phyloP scores from a whole-genome alignment of 768 basidiomycete genomes.

The Leccinum obscurum region DNA sequence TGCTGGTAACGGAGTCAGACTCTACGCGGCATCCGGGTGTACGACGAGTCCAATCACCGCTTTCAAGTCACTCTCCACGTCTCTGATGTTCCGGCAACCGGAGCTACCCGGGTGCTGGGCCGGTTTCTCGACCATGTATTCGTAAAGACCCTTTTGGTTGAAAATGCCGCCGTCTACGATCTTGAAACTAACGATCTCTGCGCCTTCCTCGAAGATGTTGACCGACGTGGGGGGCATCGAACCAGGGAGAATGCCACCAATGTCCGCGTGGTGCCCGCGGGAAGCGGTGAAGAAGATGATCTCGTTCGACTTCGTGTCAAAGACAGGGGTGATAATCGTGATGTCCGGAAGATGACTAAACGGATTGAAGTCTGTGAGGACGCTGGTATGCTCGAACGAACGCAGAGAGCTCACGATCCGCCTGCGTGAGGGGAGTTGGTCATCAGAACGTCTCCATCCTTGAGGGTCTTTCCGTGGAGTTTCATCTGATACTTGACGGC shows the following conservation, averaged over 20 bases:
- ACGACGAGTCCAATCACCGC: slow-evolving; percentile 52
- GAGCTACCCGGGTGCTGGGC: slow-evolving; percentile 82
- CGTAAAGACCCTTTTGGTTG: slow-evolving; percentile 68
- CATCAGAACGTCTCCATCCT: slow-evolving; percentile 92
- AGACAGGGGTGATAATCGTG: slow-evolving; percentile 93
- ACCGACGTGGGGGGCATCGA: slow-evolving; percentile 95
- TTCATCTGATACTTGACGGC: slow-evolving; percentile 91
- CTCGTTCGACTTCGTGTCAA: slow-evolving; percentile 57
- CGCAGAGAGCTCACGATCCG: slow-evolving; percentile 64
- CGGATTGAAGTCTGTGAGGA: background rate
- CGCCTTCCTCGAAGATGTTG: slow-evolving; percentile 92
- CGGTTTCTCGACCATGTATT: slow-evolving; percentile 82
- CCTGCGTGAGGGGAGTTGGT: slow-evolving; percentile 89
- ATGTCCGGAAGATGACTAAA: slow-evolving; percentile 80
- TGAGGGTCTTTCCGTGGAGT: slow-evolving; percentile 63
- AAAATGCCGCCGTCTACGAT: slow-evolving; percentile 83
- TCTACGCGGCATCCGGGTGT: background rate
- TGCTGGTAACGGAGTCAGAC: slow-evolving; percentile 48
- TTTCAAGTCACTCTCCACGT: slow-evolving; percentile 91
- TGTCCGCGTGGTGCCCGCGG: slow-evolving; percentile 92
- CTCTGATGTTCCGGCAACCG: slow-evolving; percentile 82
- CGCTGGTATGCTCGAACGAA: slow-evolving; percentile 4
- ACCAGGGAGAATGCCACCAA: slow-evolving; percentile 89
- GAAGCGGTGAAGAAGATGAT: slow-evolving; percentile 95
- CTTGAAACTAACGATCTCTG: slow-evolving; percentile 88